Base-by-base conservation (phyloP, 2,329 filamentous ascomycete genomes). In the Venturia pyrina region DNA sequence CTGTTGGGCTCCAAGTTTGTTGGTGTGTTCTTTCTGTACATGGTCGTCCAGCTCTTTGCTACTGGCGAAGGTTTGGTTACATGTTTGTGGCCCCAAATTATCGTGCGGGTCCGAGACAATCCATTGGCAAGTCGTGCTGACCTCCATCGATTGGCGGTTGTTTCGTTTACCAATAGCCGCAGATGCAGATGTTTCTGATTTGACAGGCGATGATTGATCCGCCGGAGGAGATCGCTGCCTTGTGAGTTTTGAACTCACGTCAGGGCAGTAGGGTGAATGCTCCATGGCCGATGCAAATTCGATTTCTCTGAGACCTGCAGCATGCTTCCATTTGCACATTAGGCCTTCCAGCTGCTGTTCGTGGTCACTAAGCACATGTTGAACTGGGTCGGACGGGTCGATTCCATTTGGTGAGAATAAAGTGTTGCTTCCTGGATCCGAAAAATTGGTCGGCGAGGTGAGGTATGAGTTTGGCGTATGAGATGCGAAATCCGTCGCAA, bases 1-100 rank as follows among this genome's bases (percentile, higher is more conserved):
- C 28, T 48, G 24, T 46, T 65, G 48, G 7, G 63, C n/a, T 1
- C 63, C 63, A 28, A 65, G 53, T 28, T 17, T 57, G 63, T 53
- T 65, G 19, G 63, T 65, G 32, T 65, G 63, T 21, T 48, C 63
- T 32, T 37, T 59, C 24, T 65, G 63, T 11, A 65, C 17, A 24
- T 65, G 63, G 5, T 60, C 48, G 53, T 65, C 63, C n/a, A 65
- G 63, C 34, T 65, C 63, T 46, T 65, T 59, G 37, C 37, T 41
- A 21, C 5, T 34, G 8, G 63, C 40, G 50, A 65, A 65, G 37
- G 8, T 24, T 34, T 65, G 28, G 37, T 34, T 10, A 43, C 63
- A 65, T 17, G 34, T 44, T 1, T 17, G 21, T 17, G 37, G 19
- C 37, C 37, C 60, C n/a, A 28, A 5, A 10, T 32, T 15, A 64